Percentiles rank a stretch among this genome's conserved stretches.
Evolutionary conservation across 306 rosid species (phyloP).

Genomic region (Trifolium subterraneum): DNA sequence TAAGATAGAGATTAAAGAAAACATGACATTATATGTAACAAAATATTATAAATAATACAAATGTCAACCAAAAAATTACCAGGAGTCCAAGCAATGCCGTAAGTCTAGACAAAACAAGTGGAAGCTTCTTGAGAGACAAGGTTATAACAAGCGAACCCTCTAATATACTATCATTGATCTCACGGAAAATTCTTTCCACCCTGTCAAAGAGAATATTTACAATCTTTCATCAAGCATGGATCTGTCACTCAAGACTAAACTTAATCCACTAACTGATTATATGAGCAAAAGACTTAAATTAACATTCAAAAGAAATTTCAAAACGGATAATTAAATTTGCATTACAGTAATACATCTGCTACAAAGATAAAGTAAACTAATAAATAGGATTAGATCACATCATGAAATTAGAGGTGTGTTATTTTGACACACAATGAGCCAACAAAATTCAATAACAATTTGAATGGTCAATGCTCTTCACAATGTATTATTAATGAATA

Average conservation of each 20-base stretch:
- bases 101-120: constrained; percentile 75
- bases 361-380: constrained; percentile 11
- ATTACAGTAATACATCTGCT: not conserved
- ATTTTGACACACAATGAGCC: not conserved
- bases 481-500: not conserved
- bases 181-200: constrained; percentile 90
- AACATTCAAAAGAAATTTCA: not conserved
- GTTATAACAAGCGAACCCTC: constrained; percentile 77
- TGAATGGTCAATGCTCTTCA: not conserved
- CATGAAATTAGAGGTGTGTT: not conserved
- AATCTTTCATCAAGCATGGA: constrained; percentile 25
- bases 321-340: not conserved
- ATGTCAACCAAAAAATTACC: constrained; percentile 55
- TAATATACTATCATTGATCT: constrained; percentile 74
- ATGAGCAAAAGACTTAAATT: constrained; percentile 1
- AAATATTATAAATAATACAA: not conserved
- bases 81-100: constrained; percentile 94
- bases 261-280: constrained; percentile 4
- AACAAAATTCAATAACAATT: not conserved
- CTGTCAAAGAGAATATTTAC: constrained; percentile 53
- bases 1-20: not conserved
- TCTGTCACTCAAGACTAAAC: constrained; percentile 12
- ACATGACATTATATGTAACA: not conserved
- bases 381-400: not conserved
- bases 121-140: constrained; percentile 70